phyloP scores from a whole-genome alignment of 2,329 filamentous ascomycete genomes.

The Ceratocystis harringtonii region DNA sequence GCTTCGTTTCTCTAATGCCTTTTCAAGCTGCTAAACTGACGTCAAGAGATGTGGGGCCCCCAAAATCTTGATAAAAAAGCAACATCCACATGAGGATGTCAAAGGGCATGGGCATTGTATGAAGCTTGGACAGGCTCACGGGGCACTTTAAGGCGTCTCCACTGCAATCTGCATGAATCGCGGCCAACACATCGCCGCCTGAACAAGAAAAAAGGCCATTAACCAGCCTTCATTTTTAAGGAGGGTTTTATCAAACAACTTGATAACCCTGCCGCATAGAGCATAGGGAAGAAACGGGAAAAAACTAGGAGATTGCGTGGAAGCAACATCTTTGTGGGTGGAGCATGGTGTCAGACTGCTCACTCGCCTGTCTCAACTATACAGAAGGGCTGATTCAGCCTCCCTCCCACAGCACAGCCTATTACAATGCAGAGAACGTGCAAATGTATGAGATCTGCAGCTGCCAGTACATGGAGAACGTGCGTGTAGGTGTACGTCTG shows the following conservation, averaged over 20 bases:
- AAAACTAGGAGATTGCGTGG: background rate
- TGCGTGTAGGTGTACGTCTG: background rate
- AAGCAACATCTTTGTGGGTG: background rate
- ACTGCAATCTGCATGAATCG: background rate
- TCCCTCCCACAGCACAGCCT: background rate
- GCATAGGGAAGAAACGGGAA: background rate
- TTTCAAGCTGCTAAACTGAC: background rate
- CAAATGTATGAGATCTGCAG: background rate
- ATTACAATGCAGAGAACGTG: background rate
- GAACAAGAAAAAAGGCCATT: background rate
- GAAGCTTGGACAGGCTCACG: constrained; percentile 1
- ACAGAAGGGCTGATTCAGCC: background rate
- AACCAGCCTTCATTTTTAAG: background rate
- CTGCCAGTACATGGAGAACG: background rate
- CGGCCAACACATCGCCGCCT: background rate
- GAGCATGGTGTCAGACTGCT: background rate
- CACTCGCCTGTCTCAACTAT: background rate
- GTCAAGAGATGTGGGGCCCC: background rate
- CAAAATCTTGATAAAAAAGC: background rate
- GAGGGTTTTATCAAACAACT: background rate
- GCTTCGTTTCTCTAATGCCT: background rate
- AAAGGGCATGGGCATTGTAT: background rate
- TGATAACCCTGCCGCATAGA: background rate
- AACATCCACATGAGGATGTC: background rate
- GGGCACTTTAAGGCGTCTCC: background rate